Evolutionary conservation across 2,329 filamentous ascomycete species (phyloP), one percentile per base, ranked within the genome.

Genomic region (Endothia cerciana): DNA sequence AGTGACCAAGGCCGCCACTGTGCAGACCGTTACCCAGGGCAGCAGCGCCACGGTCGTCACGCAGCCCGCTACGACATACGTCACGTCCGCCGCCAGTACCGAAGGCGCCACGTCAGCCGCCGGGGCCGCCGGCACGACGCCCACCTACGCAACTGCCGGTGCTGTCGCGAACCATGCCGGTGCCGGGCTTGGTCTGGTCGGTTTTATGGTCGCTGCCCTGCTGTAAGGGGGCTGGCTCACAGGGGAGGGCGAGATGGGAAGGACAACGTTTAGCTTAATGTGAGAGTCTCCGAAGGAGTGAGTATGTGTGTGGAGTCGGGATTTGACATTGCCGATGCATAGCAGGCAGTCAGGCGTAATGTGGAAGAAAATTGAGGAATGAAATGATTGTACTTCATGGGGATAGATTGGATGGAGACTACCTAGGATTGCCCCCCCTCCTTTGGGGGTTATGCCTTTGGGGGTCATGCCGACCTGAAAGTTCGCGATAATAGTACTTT

Each of bases 191-290:
- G 80, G 76, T 7, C 72, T 76, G 15, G 71, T 78, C 30, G 82
- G 79, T 28, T 65, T 81, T 40, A 69, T 77, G 11, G 80, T 75
- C 57, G 79, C 74, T 63, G 79, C 76, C 70, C 72, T 83, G 65
- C 65, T 84, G 62, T 84, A 78, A 78, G 59, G 28, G 47, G 60
- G 40, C 15, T 77, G 51, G 30, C 45, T 43, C 47, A 40, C 15
- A 59, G 15, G 36, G 43, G 2, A 17, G 1, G n/a, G n/a, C 33
- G 33, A 22, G 30, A 8, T 7, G 22, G 4, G 3, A 8, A 28
- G 1, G 47, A 17, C n/a, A 30, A 7, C 6, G 22, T 38, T 3
- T 43, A n/a, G 25, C 8, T 28, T 15, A 51, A 25, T 36, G 33
- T 36, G 33, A 5, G 13, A 30, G n/a, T n/a, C 11, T 15, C 3